Evolutionary conservation across 192 early-diverging fungal genomes (phyloP), one percentile per base, ranked within the genome.

Genomic region (Coemansia sp.): DNA sequence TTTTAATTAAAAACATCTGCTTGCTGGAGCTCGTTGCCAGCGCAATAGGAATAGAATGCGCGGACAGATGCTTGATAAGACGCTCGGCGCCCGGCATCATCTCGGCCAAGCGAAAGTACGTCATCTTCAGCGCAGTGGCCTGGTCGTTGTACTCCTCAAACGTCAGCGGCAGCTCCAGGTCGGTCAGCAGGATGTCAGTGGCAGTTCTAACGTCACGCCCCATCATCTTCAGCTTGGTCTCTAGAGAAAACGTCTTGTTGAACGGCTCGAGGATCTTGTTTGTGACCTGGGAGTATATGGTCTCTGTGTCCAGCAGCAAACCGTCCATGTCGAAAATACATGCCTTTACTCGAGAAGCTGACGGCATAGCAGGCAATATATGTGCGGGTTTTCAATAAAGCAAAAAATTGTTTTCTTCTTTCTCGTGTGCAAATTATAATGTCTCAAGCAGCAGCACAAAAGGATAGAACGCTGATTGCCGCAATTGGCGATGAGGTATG

Each of bases 291-390:
- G 91, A 87, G 70, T 97, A 97, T 51, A 97, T 84, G 15, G 80
- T 77, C 77, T 97, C 94, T 8, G 94, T 94, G 63, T 94, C 91
- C 18, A 89, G 76, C 33, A 91, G 80, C 21, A 89, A 80, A 33
- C 89, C 89, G 49, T 91, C 89, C 88, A 90, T 90, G 48, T 90
- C 88, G 61, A 90, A 90, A 57, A 90, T 85, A 59, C 86, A 87
- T 35, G 84, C 79, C 44, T 82, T 81, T 28, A 87, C 83, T 36
- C 42, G 44, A 3, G 78, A 57, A 13, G 46, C 41, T 14, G 60
- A 31, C n/a, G 61, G 33, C 64, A 65, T 59, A 19, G 16, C 57
- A 7, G 20, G 39, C 39, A 40, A 40, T 26, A 26, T 26, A 26
- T 26, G 23, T 26, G 23, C 4, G 23, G 23, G 23, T 26, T 26